A percentile compares a stretch with the other conserved stretches of the same genome.
These are phyloP conservation scores for Strobilomyces confusus DNA, from an alignment of 768 basidiomycete genomes.

Conservation along the genomic window DNA sequence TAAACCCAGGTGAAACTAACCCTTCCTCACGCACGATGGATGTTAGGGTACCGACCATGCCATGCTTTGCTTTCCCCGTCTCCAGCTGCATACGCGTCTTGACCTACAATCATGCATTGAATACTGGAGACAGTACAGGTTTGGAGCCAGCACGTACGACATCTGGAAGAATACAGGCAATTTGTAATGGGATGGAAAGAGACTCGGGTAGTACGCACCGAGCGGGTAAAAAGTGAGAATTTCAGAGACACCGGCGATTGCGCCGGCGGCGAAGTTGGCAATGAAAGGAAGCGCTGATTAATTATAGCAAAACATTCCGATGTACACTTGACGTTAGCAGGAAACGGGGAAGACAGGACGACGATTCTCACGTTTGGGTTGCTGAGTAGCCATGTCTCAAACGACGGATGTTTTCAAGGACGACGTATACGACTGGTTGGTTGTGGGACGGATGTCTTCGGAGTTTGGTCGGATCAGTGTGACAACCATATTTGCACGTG, in stretches of 20 bases:
- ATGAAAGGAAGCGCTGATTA: conserved; percentile 71
- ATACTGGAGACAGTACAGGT: not conserved
- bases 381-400: conserved; percentile 25
- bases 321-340: conserved; percentile 1
- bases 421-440: not conserved
- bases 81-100: conserved; percentile 99
- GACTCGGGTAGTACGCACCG: conserved; percentile 45
- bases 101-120: conserved; percentile 49
- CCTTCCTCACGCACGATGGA: conserved; percentile 89
- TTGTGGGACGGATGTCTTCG: not conserved
- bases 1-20: conserved; percentile 40
- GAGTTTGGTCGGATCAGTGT: not conserved
- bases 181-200: not conserved
- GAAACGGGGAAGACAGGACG: not conserved
- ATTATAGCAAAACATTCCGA: conserved; percentile 6
- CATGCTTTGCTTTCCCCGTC: conserved; percentile 69
- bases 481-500: conserved; percentile 12
- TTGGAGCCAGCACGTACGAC: conserved; percentile 55
- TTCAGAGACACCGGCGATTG: conserved; percentile 89
- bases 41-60: conserved; percentile 78
- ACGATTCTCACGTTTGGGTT: conserved; percentile 30
- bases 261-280: conserved; percentile 92
- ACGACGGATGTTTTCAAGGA: conserved; percentile 1
- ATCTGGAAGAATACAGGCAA: conserved; percentile 46
- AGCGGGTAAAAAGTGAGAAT: conserved; percentile 87